These are phyloP conservation scores for Stygiomarasmius scandens DNA, from an alignment of 1,284 basidiomycete species.

Conservation along the genomic window DNA sequence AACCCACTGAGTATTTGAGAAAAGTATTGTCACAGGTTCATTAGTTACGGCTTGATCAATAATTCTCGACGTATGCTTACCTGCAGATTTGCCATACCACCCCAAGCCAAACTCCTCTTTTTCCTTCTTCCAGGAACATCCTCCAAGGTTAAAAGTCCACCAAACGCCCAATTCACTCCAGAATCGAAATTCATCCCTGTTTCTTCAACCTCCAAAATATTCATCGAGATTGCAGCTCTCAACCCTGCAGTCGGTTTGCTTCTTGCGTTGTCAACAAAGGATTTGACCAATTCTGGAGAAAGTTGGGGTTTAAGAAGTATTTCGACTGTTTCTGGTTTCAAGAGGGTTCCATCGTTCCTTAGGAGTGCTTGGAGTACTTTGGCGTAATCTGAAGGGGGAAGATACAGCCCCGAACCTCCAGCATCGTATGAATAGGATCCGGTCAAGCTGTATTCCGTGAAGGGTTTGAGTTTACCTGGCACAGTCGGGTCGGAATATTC, in stretches of 20 bases:
- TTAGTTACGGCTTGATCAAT: too few species aligned
- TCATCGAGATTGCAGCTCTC: neutral
- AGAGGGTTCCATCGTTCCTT: neutral
- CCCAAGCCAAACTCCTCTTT: neutral
- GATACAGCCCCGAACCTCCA: neutral
- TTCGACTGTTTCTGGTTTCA: neutral
- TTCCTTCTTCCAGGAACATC: neutral
- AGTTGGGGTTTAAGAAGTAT: neutral
- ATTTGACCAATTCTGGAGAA: neutral
- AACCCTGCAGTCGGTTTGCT: neutral
- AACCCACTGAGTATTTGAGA: too few species aligned
- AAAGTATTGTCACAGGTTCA: too few species aligned
- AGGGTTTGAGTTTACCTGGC: neutral
- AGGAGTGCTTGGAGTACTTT: neutral
- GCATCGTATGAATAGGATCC: neutral
- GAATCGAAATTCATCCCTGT: neutral
- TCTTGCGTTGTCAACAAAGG: neutral
- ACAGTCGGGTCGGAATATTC: neutral
- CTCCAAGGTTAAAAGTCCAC: neutral
- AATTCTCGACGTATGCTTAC: neutral
- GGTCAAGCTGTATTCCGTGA: neutral
- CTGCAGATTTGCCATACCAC: neutral
- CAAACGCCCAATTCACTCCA: neutral
- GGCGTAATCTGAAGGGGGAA: neutral
- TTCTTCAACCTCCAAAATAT: neutral